phyloP scores from a whole-genome alignment of 495 filamentous ascomycete species.

The Baudoinia panamericana region DNA sequence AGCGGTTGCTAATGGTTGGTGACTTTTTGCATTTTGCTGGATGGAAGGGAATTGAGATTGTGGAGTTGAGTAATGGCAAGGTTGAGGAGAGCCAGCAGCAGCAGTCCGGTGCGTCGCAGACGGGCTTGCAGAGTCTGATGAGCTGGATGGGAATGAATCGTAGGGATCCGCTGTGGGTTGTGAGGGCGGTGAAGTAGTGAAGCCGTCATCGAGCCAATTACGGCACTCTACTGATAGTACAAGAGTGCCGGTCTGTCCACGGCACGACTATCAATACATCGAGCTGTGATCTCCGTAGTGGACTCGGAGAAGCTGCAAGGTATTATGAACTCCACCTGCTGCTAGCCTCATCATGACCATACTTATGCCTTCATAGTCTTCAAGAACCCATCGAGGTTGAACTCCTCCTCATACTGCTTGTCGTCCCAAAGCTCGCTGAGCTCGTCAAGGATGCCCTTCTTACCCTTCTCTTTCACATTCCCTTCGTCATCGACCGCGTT shows the following conservation, averaged over 20 bases:
- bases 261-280: too few species aligned
- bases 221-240: too few species aligned
- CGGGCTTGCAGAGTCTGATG: constrained; percentile 17
- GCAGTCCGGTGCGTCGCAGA: not conserved
- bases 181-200: constrained; percentile 15
- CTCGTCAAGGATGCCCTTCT: constrained; percentile 90
- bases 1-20: constrained; percentile 33
- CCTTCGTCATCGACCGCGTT: constrained; percentile 92
- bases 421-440: constrained; percentile 95
- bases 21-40: constrained; percentile 35
- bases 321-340: too few species aligned
- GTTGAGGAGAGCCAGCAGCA: constrained; percentile 10
- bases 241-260: too few species aligned
- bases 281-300: too few species aligned
- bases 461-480: constrained; percentile 85
- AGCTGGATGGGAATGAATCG: constrained; percentile 16
- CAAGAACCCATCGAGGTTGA: constrained; percentile 84
- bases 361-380: constrained; percentile 56
- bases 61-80: constrained; percentile 30
- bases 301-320: too few species aligned
- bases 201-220: constrained; percentile 1
- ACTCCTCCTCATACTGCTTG: constrained; percentile 90
- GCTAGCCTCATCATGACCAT: not conserved
- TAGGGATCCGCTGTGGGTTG: constrained; percentile 22
- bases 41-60: constrained; percentile 36